These are phyloP conservation scores for Alternaria postmessia DNA, from an alignment of 2,329 filamentous ascomycete genomes.

Conservation along the genomic window DNA sequence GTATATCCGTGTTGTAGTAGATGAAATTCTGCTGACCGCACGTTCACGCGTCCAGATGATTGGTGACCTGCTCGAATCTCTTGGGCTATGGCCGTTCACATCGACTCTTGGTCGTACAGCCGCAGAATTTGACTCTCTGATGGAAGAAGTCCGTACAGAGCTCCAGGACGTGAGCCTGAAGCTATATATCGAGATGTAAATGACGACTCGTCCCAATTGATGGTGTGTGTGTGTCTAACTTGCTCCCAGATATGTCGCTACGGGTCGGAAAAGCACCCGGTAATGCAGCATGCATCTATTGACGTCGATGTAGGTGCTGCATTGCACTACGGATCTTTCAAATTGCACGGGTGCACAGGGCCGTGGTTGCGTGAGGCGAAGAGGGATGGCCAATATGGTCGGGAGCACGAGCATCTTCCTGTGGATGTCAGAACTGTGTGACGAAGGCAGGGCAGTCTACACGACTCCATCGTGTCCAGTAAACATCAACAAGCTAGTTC, in stretches of 20 bases:
- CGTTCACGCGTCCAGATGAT: constrained; percentile 28
- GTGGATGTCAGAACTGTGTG: not conserved
- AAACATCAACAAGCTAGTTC: not conserved
- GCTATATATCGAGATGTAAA: constrained; percentile 50
- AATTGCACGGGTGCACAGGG: not conserved
- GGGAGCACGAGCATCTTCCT: not conserved
- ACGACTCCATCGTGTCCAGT: not conserved
- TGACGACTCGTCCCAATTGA: not conserved
- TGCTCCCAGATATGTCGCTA: constrained; percentile 40
- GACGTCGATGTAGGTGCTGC: not conserved
- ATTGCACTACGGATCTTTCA: not conserved
- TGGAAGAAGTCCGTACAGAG: constrained; percentile 39
- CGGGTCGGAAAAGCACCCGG: constrained; percentile 39
- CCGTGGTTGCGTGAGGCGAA: not conserved
- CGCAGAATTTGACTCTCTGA: constrained; percentile 42
- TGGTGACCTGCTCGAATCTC: constrained; percentile 47
- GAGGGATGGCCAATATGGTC: not conserved
- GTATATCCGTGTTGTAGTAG: not conserved
- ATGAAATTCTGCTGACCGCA: not conserved
- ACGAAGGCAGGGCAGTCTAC: not conserved
- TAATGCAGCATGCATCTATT: constrained; percentile 10
- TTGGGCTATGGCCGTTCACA: constrained; percentile 49
- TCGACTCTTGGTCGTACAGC: constrained; percentile 42
- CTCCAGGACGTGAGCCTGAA: constrained; percentile 40
- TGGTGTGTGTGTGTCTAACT: constrained; percentile 18